Percentiles rank a stretch among this genome's conserved stretches.
Conservation (phyloP, 176 grass and related monocot genomes). For the Avena eriantha region DNA sequence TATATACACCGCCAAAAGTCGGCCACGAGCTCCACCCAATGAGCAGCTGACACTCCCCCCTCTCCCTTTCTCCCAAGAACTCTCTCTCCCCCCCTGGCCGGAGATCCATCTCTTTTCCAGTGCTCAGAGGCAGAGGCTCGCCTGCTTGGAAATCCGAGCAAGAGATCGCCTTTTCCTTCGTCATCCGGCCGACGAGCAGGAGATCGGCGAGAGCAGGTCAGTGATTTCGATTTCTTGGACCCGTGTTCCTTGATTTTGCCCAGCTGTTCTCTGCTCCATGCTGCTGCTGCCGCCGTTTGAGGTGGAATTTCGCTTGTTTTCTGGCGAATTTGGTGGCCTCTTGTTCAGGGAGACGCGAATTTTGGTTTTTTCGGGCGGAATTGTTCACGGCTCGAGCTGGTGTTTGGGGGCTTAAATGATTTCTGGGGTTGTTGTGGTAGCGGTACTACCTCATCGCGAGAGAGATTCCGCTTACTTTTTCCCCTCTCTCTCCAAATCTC, state of each 20-base stretch:
- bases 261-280: no score
- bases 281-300: no score
- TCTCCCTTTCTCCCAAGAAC: constrained; percentile 24
- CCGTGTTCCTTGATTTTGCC: background rate
- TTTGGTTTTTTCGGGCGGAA: background rate
- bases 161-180: constrained; percentile 9
- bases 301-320: constrained; percentile 16
- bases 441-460: background rate
- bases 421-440: background rate
- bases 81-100: constrained; percentile 34
- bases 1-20: constrained; percentile 53
- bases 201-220: constrained; percentile 17
- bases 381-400: background rate
- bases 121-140: background rate
- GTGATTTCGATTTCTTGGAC: background rate
- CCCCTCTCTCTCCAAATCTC: background rate
- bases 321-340: background rate
- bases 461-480: constrained; percentile 20
- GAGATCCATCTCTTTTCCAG: constrained; percentile 47
- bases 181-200: background rate
- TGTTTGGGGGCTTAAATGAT: background rate
- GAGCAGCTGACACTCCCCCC: constrained; percentile 52
- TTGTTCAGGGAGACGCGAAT: background rate
- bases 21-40: constrained; percentile 58
- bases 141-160: background rate